Percentiles rank a stretch among this genome's conserved stretches.
Conservation (phyloP, 2,329 filamentous ascomycete species). For the Myriosclerotinia scirpicola region DNA sequence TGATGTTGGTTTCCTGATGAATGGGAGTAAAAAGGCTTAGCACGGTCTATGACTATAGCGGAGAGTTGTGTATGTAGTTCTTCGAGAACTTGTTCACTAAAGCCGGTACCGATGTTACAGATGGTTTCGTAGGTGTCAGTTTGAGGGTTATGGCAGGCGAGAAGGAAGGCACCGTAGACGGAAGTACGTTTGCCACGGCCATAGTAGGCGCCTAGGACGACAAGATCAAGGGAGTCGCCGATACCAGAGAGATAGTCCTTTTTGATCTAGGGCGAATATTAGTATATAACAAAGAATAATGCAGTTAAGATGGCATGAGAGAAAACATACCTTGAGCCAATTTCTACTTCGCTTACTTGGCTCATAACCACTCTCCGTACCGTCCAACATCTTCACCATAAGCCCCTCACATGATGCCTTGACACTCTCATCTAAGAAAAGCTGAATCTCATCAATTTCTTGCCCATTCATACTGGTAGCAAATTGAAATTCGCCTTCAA, state of each 20-base stretch:
- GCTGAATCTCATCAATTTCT: slow-evolving; percentile 90
- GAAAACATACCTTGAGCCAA: slow-evolving; percentile 78
- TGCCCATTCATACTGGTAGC: slow-evolving; percentile 84
- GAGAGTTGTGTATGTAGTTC: slow-evolving; percentile 76
- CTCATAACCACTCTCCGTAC: slow-evolving; percentile 88
- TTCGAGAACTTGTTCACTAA: slow-evolving; percentile 91
- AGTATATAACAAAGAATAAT: slow-evolving; percentile 7
- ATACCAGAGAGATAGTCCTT: slow-evolving; percentile 96
- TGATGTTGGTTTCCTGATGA: slow-evolving; percentile 84
- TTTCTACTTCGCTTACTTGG: slow-evolving; percentile 95
- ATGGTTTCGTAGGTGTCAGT: slow-evolving; percentile 88
- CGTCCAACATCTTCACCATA: slow-evolving; percentile 99
- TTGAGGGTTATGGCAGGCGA: slow-evolving; percentile 85
- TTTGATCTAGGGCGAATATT: slow-evolving; percentile 67
- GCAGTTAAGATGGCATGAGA: not conserved
- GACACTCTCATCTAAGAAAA: slow-evolving; percentile 88
- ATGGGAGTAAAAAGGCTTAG: slow-evolving; percentile 94
- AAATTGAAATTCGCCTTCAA: slow-evolving; percentile 89
- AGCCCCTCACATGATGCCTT: slow-evolving; percentile 95
- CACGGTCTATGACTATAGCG: slow-evolving; percentile 76
- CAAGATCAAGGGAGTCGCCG: slow-evolving; percentile 93
- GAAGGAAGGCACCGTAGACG: slow-evolving; percentile 91
- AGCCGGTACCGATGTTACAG: slow-evolving; percentile 98
- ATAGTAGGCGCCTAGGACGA: slow-evolving; percentile 91
- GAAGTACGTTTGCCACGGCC: slow-evolving; percentile 94